Percentiles rank a stretch among this genome's conserved stretches.
These are phyloP conservation scores for Suillus variegatus DNA, from an alignment of 768 basidiomycete genomes.

Conservation along the genomic window DNA sequence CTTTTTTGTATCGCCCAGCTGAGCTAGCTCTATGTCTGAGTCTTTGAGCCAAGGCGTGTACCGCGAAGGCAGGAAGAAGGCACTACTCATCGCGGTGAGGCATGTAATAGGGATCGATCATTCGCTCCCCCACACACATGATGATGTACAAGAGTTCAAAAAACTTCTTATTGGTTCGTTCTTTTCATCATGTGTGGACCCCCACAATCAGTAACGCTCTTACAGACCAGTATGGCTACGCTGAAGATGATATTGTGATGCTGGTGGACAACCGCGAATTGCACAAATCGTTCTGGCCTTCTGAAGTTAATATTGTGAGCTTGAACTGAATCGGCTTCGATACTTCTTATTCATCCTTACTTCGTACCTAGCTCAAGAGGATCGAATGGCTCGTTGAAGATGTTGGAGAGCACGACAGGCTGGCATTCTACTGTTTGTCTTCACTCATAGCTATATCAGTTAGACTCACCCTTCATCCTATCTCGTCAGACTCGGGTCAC, in stretches of 20 bases:
- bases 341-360: not conserved
- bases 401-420: constrained; percentile 44
- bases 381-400: constrained; percentile 44
- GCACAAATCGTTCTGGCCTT: constrained; percentile 40
- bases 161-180: constrained; percentile 20
- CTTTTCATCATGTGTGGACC: not conserved
- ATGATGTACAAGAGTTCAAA: constrained; percentile 19
- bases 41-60: not conserved
- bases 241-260: constrained; percentile 38
- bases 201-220: constrained; percentile 5
- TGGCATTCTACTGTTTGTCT: constrained; percentile 56
- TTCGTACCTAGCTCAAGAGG: constrained; percentile 36
- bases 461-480: not conserved
- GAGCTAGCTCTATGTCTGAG: not conserved
- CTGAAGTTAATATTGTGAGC: constrained; percentile 45
- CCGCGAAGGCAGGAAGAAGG: constrained; percentile 15
- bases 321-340: not conserved
- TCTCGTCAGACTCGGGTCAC: constrained; percentile 23
- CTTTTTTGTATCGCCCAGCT: not conserved
- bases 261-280: constrained; percentile 41
- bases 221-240: constrained; percentile 41
- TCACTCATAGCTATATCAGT: no score
- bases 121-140: constrained; percentile 22
- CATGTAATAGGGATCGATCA: constrained; percentile 10
- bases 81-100: constrained; percentile 21